Base-by-base conservation (phyloP, 2,329 filamentous ascomycete genomes). In the Pseudomassariella vexata region DNA sequence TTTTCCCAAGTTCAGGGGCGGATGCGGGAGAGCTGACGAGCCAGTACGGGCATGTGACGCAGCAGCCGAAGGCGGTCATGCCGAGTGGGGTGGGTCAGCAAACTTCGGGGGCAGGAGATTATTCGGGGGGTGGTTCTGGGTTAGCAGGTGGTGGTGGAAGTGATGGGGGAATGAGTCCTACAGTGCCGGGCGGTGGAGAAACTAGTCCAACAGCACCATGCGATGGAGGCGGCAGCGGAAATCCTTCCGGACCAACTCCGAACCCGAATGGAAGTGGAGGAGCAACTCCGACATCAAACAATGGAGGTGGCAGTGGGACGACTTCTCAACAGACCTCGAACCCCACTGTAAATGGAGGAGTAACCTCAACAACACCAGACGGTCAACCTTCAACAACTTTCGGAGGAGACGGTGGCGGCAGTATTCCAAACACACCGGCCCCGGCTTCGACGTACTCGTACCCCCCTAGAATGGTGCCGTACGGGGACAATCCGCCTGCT, bases 391-490 rank as follows among this genome's bases (percentile, higher is more conserved):
- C n/a, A n/a, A n/a, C n/a, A n/a, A n/a, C n/a, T n/a, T n/a, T n/a
- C n/a, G n/a, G n/a, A n/a, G n/a, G n/a, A n/a, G n/a, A n/a, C n/a
- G 18, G 18, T 6, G 5, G 9, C 9, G 27, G 27, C 14, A 18
- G 16, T 6, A 29, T 12, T 19, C 16, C 27, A 29, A 20, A 17
- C 27, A 7, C 7, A 29, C 18, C 27, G 33, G 30, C 11, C 22
- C 28, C 16, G 19, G 18, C 25, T 1, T 27, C 42, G 2, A 35
- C 41, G 22, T 52, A 47, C 30, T 44, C 38, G 12, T 48, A 42
- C 24, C 42, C 48, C n/a, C 39, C 49, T 3, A 46, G 49, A 10
- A 23, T 40, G 10, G 40, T 49, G 12, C 50, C 50, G 14, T 54
- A 54, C 25, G 47, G 44, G 9, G 22, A 28, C 16, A 30, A 35